Base-by-base conservation (phyloP, 2,329 filamentous ascomycete genomes). In the Metarhizium anisopliae region DNA sequence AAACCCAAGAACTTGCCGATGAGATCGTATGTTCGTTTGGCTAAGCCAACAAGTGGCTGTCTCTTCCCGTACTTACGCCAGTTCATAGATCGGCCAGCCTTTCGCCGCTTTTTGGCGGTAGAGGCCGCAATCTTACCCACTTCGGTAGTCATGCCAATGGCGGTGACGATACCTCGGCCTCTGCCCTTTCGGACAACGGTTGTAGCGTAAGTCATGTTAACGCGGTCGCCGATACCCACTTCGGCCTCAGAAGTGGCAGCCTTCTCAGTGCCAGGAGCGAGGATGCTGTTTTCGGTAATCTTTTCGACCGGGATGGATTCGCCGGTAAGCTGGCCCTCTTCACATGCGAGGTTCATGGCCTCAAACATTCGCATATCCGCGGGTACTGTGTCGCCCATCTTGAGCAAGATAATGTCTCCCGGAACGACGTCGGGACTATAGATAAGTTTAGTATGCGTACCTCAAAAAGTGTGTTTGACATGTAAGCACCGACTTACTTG, bases 281-380 rank as follows among this genome's bases (percentile, higher is more conserved):
- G 54, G 29, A 80, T 77, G 57, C 73, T 70, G 62, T 76, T 76
- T 20, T 81, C 76, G 25, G 78, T 73, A 47, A 80, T 77, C 73
- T 91, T 87, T 66, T 84, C 82, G 30, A 88, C 85, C 6, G 87
- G 85, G 16, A 87, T 75, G 4, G 87, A 87, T 69, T 92, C 88
- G 64, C 88, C 88, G 6, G 88, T 91, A 49, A 91, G 78, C 52
- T 87, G 83, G 50, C 86, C 85, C 69, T 91, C 87, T 62, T 95
- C 90, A 64, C 87, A 90, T 59, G 84, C 83, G 50, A 91, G 77
- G 67, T 94, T 93, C 81, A 92, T 88, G 57, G 80, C 81, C 64
- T 90, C 85, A 61, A 88, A 79, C 20, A 86, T 70, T 55, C 86
- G 83, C 45, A 90, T 68, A 64, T 91, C 87, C 42, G 87, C 87